These are phyloP conservation scores for Fusarium anguioides DNA, from an alignment of 2,329 filamentous ascomycete species.

Conservation along the genomic window DNA sequence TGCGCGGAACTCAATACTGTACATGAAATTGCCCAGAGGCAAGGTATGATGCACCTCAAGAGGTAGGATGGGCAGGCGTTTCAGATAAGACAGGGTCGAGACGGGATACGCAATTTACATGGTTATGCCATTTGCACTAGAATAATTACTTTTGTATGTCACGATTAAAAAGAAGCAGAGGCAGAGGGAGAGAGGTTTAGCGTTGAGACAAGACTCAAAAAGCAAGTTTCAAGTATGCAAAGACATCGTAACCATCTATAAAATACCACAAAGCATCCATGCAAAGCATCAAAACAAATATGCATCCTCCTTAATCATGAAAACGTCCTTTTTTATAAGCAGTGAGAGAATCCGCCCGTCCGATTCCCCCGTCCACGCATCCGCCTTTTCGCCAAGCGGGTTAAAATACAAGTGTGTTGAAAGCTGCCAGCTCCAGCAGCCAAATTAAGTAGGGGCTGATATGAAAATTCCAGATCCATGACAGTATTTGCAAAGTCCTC, in stretches of 20 bases:
- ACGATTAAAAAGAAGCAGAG: slow-evolving; percentile 27
- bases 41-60: slow-evolving; percentile 15
- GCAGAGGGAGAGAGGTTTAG: background rate
- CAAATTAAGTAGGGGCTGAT: slow-evolving; percentile 33
- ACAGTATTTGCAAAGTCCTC: background rate
- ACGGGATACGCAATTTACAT: slow-evolving; percentile 9
- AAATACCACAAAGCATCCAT: slow-evolving; percentile 25
- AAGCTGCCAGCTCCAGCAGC: slow-evolving; percentile 17
- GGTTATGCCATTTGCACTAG: slow-evolving; percentile 22
- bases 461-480: slow-evolving; percentile 14
- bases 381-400: slow-evolving; percentile 6
- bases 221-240: slow-evolving; percentile 33
- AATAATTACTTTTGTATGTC: slow-evolving; percentile 35
- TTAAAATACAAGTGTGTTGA: slow-evolving; percentile 32
- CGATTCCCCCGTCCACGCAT: slow-evolving; percentile 20
- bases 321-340: slow-evolving; percentile 21
- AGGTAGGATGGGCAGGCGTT: slow-evolving; percentile 12
- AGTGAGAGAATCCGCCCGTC: slow-evolving; percentile 33
- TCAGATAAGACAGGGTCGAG: background rate
- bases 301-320: slow-evolving; percentile 25
- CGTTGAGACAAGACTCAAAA: slow-evolving; percentile 14
- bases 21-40: slow-evolving; percentile 25
- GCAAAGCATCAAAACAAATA: slow-evolving; percentile 8
- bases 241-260: slow-evolving; percentile 35
- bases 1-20: slow-evolving; percentile 10